Evolutionary conservation across 106 monocot genomes (phyloP).

Genomic region (Agapanthus africanus): DNA sequence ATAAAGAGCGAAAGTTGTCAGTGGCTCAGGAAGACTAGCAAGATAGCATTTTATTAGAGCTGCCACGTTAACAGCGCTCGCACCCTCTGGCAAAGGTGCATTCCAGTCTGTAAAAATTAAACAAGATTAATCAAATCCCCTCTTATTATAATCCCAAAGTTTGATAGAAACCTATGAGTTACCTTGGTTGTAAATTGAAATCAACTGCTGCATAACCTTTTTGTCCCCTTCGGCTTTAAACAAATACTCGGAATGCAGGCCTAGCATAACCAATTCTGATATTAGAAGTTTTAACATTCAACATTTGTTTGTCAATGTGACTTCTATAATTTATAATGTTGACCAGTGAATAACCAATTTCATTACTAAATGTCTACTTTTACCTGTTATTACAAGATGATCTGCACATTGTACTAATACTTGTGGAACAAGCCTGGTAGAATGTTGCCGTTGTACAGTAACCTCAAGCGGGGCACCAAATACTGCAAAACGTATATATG

Average conservation of each 20-base stretch:
- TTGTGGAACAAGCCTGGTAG: conserved; percentile 59
- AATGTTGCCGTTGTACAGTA: conserved; percentile 63
- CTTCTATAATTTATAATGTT: neutral
- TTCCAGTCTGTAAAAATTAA: conserved; percentile 63
- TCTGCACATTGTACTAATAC: conserved; percentile 82
- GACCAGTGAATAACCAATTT: neutral
- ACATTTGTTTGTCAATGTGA: neutral
- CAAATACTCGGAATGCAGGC: conserved; percentile 61
- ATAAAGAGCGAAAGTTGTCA: conserved; percentile 71
- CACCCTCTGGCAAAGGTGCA: conserved; percentile 68
- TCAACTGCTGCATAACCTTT: conserved; percentile 55
- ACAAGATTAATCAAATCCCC: neutral
- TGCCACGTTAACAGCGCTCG: conserved; percentile 60
- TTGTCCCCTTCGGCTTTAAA: conserved; percentile 79
- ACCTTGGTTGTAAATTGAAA: conserved; percentile 89
- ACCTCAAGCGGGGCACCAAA: conserved; percentile 85
- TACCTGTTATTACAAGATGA: conserved; percentile 77
- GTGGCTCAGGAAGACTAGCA: conserved; percentile 88
- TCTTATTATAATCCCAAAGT: neutral
- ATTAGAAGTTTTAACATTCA: conserved; percentile 7
- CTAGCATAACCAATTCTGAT: conserved; percentile 18
- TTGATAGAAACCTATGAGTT: conserved; percentile 4
- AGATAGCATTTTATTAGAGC: conserved; percentile 80
- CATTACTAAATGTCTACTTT: conserved; percentile 1
- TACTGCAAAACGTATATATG: no score